These are phyloP conservation scores for Penicillium sp. DNA, from an alignment of 2,329 filamentous ascomycete genomes.

Conservation along the genomic window DNA sequence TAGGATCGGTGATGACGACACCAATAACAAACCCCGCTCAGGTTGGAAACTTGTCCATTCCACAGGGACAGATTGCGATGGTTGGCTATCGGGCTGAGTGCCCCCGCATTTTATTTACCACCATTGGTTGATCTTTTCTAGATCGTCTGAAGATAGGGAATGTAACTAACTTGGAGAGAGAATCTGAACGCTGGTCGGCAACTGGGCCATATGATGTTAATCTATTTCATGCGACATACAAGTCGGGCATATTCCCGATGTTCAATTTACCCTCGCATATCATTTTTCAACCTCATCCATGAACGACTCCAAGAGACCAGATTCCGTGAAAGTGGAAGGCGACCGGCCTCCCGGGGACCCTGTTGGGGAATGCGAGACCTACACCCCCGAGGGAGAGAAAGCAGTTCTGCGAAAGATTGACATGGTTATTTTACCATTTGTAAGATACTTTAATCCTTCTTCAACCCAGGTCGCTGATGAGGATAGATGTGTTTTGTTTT, in stretches of 20 bases:
- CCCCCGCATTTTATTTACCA: conserved; percentile 4
- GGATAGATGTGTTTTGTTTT: conserved; percentile 46
- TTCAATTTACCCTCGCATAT: not conserved
- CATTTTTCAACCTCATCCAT: conserved; percentile 1
- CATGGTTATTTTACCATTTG: conserved; percentile 20
- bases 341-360: conserved; percentile 2
- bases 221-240: not conserved
- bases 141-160: conserved; percentile 9
- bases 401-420: conserved; percentile 20
- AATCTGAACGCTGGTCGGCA: not conserved
- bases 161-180: not conserved
- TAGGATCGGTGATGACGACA: not conserved
- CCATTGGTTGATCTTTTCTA: conserved; percentile 10
- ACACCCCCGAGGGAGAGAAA: conserved; percentile 17
- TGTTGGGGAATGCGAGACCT: conserved; percentile 5
- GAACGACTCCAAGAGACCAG: conserved; percentile 4
- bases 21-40: not conserved
- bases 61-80: conserved; percentile 9
- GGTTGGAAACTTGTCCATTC: conserved; percentile 11
- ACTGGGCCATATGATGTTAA: not conserved
- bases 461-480: not conserved
- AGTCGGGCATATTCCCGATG: not conserved
- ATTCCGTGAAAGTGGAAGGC: conserved; percentile 6
- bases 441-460: not conserved
- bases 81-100: conserved; percentile 10